Conservation (phyloP, 306 rosid genomes). For the Benincasa hispida region DNA sequence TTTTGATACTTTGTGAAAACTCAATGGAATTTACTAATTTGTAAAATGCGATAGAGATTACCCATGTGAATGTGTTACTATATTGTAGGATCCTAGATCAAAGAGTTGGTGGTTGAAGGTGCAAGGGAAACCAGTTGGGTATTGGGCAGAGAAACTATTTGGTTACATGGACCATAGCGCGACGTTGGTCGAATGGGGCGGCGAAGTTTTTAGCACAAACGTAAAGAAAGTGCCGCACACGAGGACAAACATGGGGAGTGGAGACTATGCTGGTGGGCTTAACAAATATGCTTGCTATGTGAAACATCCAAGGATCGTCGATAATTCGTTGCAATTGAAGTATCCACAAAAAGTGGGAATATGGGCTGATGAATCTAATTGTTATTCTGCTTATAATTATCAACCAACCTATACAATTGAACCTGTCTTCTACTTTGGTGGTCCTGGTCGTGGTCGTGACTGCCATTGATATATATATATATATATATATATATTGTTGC, state of each 20-base stretch:
- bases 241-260: constrained; percentile 51
- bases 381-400: constrained; percentile 25
- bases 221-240: constrained; percentile 39
- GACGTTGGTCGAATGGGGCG: constrained; percentile 50
- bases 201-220: constrained; percentile 37
- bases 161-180: constrained; percentile 16
- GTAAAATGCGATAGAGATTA: too few relatives aligned
- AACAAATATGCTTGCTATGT: constrained; percentile 20
- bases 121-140: constrained; percentile 20
- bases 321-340: constrained; percentile 27
- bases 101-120: constrained; percentile 53
- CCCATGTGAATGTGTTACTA: not conserved
- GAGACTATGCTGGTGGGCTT: constrained; percentile 11
- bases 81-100: constrained; percentile 15
- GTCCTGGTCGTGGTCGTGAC: constrained; percentile 24
- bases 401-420: not conserved
- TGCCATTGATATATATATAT: constrained; percentile 24
- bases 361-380: constrained; percentile 17
- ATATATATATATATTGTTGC: too few relatives aligned
- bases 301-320: constrained; percentile 19
- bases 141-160: constrained; percentile 34
- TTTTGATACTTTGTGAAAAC: too few relatives aligned
- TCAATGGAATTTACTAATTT: too few relatives aligned
- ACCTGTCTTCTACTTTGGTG: constrained; percentile 47
- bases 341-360: constrained; percentile 22